Percentiles rank a stretch among this genome's conserved stretches.
These are phyloP conservation scores for Dianthus caryophyllus DNA, from an alignment of 148 eudicot genomes.

Conservation along the genomic window DNA sequence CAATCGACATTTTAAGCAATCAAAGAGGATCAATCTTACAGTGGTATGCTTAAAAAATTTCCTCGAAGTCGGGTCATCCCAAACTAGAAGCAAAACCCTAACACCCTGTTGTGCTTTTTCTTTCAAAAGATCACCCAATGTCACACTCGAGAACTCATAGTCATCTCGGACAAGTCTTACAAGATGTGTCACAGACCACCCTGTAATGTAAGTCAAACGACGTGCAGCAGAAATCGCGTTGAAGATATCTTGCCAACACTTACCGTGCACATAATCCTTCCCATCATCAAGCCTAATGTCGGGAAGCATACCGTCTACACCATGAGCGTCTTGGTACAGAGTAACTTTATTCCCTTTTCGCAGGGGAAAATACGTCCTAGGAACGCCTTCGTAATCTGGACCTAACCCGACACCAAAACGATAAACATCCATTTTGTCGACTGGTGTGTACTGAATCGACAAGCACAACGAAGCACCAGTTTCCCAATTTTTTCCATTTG, in stretches of 20 bases:
- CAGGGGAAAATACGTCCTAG: conserved; percentile 80
- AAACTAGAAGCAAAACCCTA: conserved; percentile 74
- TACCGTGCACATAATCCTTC: conserved; percentile 48
- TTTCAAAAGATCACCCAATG: conserved; percentile 66
- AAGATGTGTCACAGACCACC: conserved; percentile 78
- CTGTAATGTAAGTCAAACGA: conserved; percentile 63
- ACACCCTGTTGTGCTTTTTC: conserved; percentile 85
- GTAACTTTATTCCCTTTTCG: conserved; percentile 69
- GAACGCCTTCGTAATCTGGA: conserved; percentile 57
- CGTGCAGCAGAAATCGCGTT: conserved; percentile 69
- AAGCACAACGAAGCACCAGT: conserved; percentile 45
- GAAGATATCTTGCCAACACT: conserved; percentile 76
- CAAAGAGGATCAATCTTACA: conserved; percentile 33
- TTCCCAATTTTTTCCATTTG: conserved; percentile 46
- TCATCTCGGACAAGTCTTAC: conserved; percentile 59
- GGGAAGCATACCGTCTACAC: conserved; percentile 55
- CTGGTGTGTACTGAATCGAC: conserved; percentile 58
- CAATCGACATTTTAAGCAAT: background rate
- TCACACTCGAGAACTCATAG: conserved; percentile 24
- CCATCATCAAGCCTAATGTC: conserved; percentile 49
- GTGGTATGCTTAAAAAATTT: conserved; percentile 49
- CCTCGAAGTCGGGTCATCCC: conserved; percentile 94
- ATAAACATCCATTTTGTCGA: conserved; percentile 40
- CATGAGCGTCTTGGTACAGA: conserved; percentile 92
- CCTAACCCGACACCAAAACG: conserved; percentile 53